Evolutionary conservation across 345 rosid genomes (phyloP).

Genomic region (Conringia planisiliqua): DNA sequence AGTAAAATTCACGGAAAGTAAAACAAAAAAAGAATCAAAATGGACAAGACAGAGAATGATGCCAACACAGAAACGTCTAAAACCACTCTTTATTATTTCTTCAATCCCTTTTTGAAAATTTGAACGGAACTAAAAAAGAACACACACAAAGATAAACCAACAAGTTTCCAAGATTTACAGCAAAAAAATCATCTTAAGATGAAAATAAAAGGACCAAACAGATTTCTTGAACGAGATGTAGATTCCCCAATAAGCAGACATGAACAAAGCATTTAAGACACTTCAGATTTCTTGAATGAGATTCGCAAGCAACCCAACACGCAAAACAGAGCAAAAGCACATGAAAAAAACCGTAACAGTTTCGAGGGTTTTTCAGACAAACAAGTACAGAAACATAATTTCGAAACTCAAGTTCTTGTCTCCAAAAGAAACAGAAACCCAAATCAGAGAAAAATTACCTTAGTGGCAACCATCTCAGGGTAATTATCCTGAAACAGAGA

Average conservation of each 20-base stretch:
- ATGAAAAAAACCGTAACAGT: slow-evolving; percentile 14
- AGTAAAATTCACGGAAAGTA: slow-evolving; percentile 10
- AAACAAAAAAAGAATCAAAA: slow-evolving; percentile 21
- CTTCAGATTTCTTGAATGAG: slow-evolving; percentile 16
- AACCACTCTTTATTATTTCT: background rate
- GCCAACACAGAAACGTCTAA: slow-evolving; percentile 28
- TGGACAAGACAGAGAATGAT: slow-evolving; percentile 14
- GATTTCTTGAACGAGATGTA: background rate
- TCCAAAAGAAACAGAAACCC: background rate
- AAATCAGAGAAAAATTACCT: slow-evolving; percentile 42
- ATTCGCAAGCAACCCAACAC: slow-evolving; percentile 25
- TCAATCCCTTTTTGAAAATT: slow-evolving; percentile 10
- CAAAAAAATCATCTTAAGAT: background rate
- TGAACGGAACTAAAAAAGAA: background rate
- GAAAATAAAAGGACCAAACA: background rate
- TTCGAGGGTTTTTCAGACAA: slow-evolving; percentile 14
- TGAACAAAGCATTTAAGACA: slow-evolving; percentile 14
- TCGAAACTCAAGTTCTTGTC: slow-evolving; percentile 8
- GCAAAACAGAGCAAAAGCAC: slow-evolving; percentile 33
- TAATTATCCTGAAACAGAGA: slow-evolving; percentile 95
- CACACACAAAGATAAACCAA: background rate
- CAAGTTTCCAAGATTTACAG: background rate
- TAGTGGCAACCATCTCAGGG: slow-evolving; percentile 99
- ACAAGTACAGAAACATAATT: slow-evolving; percentile 17
- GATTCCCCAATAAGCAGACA: background rate